phyloP scores from a whole-genome alignment of 495 filamentous ascomycete species.

The Hypoxylon fuscum region DNA sequence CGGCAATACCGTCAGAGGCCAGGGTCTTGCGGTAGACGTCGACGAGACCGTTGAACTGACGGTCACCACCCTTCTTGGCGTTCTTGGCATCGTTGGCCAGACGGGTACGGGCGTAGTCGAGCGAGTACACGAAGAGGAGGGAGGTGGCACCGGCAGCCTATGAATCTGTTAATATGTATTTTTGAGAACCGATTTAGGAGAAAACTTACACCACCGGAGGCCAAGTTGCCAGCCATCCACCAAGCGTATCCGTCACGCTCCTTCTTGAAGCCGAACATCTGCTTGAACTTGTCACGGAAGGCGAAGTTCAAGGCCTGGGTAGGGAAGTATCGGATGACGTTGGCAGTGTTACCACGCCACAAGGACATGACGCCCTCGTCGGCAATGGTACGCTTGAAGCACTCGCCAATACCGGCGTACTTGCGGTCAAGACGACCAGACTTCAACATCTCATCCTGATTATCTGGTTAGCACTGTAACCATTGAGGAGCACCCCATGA shows the following conservation, averaged over 20 bases:
- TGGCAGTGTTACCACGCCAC: slow-evolving; percentile 99
- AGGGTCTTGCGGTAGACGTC: slow-evolving; percentile 99
- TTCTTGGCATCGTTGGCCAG: slow-evolving; percentile 99
- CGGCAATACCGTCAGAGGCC: slow-evolving; percentile 94
- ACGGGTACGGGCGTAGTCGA: slow-evolving; percentile 99
- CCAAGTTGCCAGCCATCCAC: slow-evolving; percentile 99
- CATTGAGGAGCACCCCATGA: slow-evolving; percentile 33
- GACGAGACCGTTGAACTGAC: slow-evolving; percentile 99
- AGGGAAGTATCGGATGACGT: slow-evolving; percentile 99
- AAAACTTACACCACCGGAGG: slow-evolving; percentile 95
- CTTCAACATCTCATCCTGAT: slow-evolving; percentile 99
- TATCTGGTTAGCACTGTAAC: slow-evolving; percentile 30
- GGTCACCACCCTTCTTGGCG: slow-evolving; percentile 94
- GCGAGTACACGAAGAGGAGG: slow-evolving; percentile 99
- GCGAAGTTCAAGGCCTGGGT: slow-evolving; percentile 99
- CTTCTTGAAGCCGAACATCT: slow-evolving; percentile 99
- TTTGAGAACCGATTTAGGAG: background rate
- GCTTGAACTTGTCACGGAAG: slow-evolving; percentile 99
- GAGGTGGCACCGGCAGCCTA: slow-evolving; percentile 98
- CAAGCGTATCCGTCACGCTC: slow-evolving; percentile 96
- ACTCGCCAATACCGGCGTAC: slow-evolving; percentile 93
- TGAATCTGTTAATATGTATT: slow-evolving; percentile 10
- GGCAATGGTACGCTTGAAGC: slow-evolving; percentile 87
- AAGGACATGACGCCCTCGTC: slow-evolving; percentile 86
- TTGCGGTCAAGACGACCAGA: slow-evolving; percentile 96